These are phyloP conservation scores for Lumnitzera littorea DNA, from an alignment of 345 rosid species.

Conservation along the genomic window DNA sequence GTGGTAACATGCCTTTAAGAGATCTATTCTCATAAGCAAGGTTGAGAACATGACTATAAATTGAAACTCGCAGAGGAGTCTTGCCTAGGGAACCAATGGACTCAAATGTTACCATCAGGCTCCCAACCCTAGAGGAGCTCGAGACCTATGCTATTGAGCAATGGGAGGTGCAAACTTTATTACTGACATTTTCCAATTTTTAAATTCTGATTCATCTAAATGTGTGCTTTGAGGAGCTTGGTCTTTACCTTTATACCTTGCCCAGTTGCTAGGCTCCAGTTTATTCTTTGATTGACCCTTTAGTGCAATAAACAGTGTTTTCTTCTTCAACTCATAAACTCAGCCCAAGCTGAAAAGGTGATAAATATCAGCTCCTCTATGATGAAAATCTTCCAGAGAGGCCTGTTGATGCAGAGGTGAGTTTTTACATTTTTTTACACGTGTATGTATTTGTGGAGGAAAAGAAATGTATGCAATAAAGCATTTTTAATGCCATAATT, in stretches of 20 bases:
- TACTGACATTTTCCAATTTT: slow-evolving; percentile 4
- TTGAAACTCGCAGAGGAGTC: slow-evolving; percentile 53
- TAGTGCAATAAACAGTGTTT: slow-evolving; percentile 57
- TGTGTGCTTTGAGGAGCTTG: neutral
- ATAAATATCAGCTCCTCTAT: slow-evolving; percentile 81
- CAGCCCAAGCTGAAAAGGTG: slow-evolving; percentile 60
- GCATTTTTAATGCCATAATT: slow-evolving; percentile 10
- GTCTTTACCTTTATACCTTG: no score
- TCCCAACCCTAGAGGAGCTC: slow-evolving; percentile 73
- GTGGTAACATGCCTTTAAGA: neutral
- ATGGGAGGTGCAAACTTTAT: slow-evolving; percentile 78
- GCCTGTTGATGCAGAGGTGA: slow-evolving; percentile 75
- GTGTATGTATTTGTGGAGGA: neutral
- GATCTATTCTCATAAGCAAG: neutral
- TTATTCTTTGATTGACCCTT: slow-evolving; percentile 23
- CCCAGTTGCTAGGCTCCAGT: slow-evolving; percentile 9
- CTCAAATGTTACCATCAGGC: slow-evolving; percentile 40
- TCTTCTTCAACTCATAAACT: slow-evolving; percentile 83
- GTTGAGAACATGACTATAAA: neutral
- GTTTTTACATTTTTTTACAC: slow-evolving; percentile 3
- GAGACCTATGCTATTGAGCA: slow-evolving; percentile 74
- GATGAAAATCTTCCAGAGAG: slow-evolving; percentile 87
- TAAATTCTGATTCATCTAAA: neutral
- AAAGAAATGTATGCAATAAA: slow-evolving; percentile 1
- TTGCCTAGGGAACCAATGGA: slow-evolving; percentile 92